Percentiles rank a stretch among this genome's conserved stretches.
These are phyloP conservation scores for Gloeophyllum trabeum DNA, from an alignment of 768 basidiomycete genomes.

Conservation along the genomic window DNA sequence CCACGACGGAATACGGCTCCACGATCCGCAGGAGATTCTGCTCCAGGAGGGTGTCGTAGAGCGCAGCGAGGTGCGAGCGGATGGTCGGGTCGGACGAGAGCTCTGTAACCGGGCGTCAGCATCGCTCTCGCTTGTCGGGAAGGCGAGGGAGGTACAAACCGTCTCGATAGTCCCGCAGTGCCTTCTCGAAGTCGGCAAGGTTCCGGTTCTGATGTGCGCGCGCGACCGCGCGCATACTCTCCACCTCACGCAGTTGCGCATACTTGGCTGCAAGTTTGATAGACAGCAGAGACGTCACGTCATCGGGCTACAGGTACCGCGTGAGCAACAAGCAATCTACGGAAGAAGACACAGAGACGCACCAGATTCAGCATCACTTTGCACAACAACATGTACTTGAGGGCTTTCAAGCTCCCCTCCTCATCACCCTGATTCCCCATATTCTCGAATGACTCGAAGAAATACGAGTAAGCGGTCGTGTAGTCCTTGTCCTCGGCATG, in stretches of 20 bases:
- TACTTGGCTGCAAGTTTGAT: conserved; percentile 87
- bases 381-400: conserved; percentile 98
- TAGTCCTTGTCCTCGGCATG: conserved; percentile 98
- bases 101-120: conserved; percentile 35
- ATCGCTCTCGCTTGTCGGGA: background rate
- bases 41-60: conserved; percentile 94
- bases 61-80: conserved; percentile 82
- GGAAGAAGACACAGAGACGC: conserved; percentile 15
- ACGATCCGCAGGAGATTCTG: conserved; percentile 94
- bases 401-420: conserved; percentile 56
- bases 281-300: conserved; percentile 76
- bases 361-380: conserved; percentile 97
- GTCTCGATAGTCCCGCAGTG: conserved; percentile 75
- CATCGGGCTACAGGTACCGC: conserved; percentile 62
- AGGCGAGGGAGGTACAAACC: conserved; percentile 31
- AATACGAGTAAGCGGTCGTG: conserved; percentile 94
- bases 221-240: conserved; percentile 93
- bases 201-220: conserved; percentile 89
- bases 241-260: conserved; percentile 78
- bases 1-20: conserved; percentile 90
- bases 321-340: background rate
- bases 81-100: conserved; percentile 94
- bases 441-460: conserved; percentile 94
- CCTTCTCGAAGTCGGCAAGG: conserved; percentile 81
- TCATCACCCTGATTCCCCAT: conserved; percentile 66